Base-by-base conservation (phyloP, 352 stramenopile genomes). In the Pythium oligandrum region DNA sequence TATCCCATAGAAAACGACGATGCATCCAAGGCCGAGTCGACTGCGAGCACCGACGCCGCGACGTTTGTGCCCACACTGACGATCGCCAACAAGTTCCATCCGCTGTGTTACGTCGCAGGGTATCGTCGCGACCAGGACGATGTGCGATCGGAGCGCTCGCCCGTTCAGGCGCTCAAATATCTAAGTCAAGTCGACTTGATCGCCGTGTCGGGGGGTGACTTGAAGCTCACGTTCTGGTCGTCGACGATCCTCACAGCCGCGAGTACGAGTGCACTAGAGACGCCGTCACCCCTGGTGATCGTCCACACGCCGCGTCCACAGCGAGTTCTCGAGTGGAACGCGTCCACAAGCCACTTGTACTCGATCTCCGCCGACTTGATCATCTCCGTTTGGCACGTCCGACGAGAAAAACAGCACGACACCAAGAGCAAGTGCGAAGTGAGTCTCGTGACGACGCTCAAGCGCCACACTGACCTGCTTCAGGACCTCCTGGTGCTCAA, bases 191-290 rank as follows among this genome's bases (percentile, higher is more conserved):
- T 86, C 3, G 78, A 92, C 45, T 40, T 92, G 8, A 59, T 92
- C 6, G 78, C 68, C n/a, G 72, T 90, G 6, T 89, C 81, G 1
- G 81, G 69, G 6, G 81, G 78, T 0, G 81, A 92, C 42, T 55
- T 92, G 11, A 92, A 90, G 49, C 68, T 92, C 51, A 89, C 78
- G 32, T 90, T 92, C 51, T 92, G 81, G 81, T 56, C 75, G 2
- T 69, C 77, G 1, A 73, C 66, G 11, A 66, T 89, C 30, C 52
- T 92, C n/a, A 89, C 75, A 2, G 72, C 77, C 0, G 72, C 60
- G 31, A 89, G 78, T 43, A 55, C 73, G 4, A 86, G 78, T 17
- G 78, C 78, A 1, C 54, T 89, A 35, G 79, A 90, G 48, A 86
- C 68, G 6, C 75, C 77, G 4, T 37, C 70, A n/a, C 81, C 81